phyloP scores from a whole-genome alignment of 2,329 filamentous ascomycete genomes.

The Scedosporium aurantiacum region DNA sequence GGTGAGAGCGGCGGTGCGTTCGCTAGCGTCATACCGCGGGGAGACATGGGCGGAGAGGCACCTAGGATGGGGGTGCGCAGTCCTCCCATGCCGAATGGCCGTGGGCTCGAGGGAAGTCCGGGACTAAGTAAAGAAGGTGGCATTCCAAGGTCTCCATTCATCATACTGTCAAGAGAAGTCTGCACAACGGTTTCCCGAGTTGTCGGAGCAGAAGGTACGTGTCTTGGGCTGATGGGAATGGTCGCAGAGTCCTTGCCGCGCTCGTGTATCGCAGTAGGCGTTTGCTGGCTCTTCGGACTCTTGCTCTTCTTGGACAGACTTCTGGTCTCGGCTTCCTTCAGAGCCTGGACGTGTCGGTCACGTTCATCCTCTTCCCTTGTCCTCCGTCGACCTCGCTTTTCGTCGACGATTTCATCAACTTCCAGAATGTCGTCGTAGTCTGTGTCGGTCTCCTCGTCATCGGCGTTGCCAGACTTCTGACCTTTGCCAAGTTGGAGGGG shows the following conservation, averaged over 20 bases:
- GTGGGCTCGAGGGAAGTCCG: conserved; percentile 48
- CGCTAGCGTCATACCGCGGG: conserved; percentile 32
- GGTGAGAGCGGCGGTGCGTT: conserved; percentile 45
- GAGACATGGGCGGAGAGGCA: conserved; percentile 58
- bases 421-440: conserved; percentile 75
- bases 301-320: conserved; percentile 66
- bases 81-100: conserved; percentile 35
- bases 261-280: conserved; percentile 2
- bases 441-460: conserved; percentile 61
- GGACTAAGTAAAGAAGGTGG: conserved; percentile 42
- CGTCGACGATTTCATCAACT: conserved; percentile 49
- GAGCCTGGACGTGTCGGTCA: conserved; percentile 57
- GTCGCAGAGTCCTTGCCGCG: conserved; percentile 11
- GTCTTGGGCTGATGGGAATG: conserved; percentile 27
- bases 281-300: conserved; percentile 28
- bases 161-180: conserved; percentile 41
- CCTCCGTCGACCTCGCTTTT: conserved; percentile 63
- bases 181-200: conserved; percentile 26
- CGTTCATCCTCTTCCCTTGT: conserved; percentile 82
- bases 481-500: conserved; percentile 59
- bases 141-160: conserved; percentile 28
- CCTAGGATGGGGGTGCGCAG: conserved; percentile 12
- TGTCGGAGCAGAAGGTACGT: conserved; percentile 19
- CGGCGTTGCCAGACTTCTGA: conserved; percentile 14
- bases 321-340: conserved; percentile 56